Base-by-base conservation (phyloP, 2,329 filamentous ascomycete genomes). In the Daldinia sp. region DNA sequence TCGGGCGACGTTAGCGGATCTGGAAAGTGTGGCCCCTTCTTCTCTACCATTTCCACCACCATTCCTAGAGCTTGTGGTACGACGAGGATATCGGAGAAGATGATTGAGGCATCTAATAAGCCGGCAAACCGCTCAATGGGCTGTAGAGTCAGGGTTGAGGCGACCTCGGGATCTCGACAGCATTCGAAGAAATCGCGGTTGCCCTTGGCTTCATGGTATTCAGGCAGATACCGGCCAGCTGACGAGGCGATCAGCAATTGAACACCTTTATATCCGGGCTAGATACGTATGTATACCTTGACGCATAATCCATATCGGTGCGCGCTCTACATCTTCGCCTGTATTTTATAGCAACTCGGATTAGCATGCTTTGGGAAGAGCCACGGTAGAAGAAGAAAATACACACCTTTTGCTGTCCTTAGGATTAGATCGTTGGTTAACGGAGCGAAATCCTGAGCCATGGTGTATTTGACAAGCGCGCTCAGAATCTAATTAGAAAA, bases 271-370 rank as follows among this genome's bases (percentile, higher is more conserved):
- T 26, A n/a, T 23, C 13, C 9, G 18, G 6, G 56, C 26, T 4
- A 15, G 20, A 18, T 10, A 41, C 13, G 37, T 56, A 61, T 73
- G 74, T 81, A 80, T 85, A 95, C 94, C 94, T 89, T 99, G 96
- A 82, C 96, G 92, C 96, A 99, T 99, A 79, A 99, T 94, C 96
- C 96, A 99, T 85, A 97, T 93, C 65, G 96, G 96, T 69, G 96
- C 92, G 72, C 96, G 90, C 82, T 98, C 94, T 73, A 98, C 93
- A 79, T 90, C 90, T 82, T 98, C 88, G 80, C 95, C 94, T 97
- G 77, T 60, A 72, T 74, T 28, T 41, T 35, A 46, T 13, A 44
- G 68, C 72, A 69, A 65, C 56, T 73, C 51, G 73, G 72, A 42
- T 70, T 60, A 70, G 58, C 59, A 54, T 55, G 51, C 33, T 63